Evolutionary conservation across 768 basidiomycete genomes (phyloP).

Genomic region (Phlebiopsis flavidoalba): DNA sequence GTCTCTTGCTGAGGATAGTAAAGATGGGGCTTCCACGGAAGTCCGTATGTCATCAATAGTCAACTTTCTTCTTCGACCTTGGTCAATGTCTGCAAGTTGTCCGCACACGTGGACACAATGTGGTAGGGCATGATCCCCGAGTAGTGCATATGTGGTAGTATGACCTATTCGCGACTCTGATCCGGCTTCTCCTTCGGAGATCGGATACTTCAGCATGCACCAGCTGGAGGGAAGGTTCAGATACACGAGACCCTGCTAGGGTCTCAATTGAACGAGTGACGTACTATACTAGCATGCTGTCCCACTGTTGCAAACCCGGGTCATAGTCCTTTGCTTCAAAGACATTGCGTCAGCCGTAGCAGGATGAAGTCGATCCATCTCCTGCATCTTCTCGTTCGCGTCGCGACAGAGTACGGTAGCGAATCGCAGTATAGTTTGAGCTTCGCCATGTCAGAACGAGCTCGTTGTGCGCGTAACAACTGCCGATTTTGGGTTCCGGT

Average conservation of each 20-base stretch:
- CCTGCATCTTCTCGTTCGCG: slow-evolving; percentile 67
- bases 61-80: slow-evolving; percentile 67
- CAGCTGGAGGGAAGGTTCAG: slow-evolving; percentile 42
- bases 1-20: slow-evolving; percentile 62
- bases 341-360: slow-evolving; percentile 61
- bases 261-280: slow-evolving; percentile 25
- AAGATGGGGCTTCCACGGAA: slow-evolving; percentile 82
- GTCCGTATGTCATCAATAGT: slow-evolving; percentile 72
- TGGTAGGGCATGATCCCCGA: slow-evolving; percentile 75
- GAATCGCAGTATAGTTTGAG: slow-evolving; percentile 56
- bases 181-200: slow-evolving; percentile 75
- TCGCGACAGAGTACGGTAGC: slow-evolving; percentile 78
- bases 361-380: slow-evolving; percentile 71
- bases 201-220: slow-evolving; percentile 80
- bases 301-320: slow-evolving; percentile 76
- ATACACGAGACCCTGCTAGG: slow-evolving; percentile 9
- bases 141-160: slow-evolving; percentile 73
- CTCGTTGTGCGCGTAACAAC: slow-evolving; percentile 34
- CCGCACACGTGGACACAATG: slow-evolving; percentile 61
- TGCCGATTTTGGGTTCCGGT: slow-evolving; percentile 25
- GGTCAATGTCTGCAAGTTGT: slow-evolving; percentile 56
- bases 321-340: slow-evolving; percentile 82
- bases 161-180: slow-evolving; percentile 66
- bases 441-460: slow-evolving; percentile 50
- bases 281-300: slow-evolving; percentile 67